These are phyloP conservation scores for Puccinia triticina DNA, from an alignment of 1,284 basidiomycete genomes.

Conservation along the genomic window DNA sequence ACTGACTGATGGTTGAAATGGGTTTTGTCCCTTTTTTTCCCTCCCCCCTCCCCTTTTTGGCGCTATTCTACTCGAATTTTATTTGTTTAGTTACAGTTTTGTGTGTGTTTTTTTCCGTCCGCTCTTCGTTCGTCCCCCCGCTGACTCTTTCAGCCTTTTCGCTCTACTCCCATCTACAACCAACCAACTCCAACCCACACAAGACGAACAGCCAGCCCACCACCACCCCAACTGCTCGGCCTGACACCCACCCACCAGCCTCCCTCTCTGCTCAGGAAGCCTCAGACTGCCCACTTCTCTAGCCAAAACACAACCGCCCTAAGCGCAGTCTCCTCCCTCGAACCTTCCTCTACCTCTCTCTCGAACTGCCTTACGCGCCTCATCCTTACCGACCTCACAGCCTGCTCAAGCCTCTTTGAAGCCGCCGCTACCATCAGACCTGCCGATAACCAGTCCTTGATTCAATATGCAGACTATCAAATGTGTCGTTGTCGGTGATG, in stretches of 20 bases:
- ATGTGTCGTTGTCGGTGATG: conserved; percentile 86
- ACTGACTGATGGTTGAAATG: too few species aligned
- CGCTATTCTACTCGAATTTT: too few species aligned
- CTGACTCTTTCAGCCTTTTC: neutral
- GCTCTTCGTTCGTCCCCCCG: neutral
- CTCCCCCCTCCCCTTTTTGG: conserved; percentile 47
- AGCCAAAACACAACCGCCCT: too few species aligned
- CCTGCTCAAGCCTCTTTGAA: neutral
- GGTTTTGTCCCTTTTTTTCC: conserved; percentile 51
- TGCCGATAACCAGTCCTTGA: neutral
- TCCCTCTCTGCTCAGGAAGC: neutral
- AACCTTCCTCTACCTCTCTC: neutral
- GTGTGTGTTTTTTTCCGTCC: conserved; percentile 38
- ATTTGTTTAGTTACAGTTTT: neutral
- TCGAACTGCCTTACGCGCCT: neutral
- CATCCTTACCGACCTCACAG: neutral
- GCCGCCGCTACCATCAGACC: neutral
- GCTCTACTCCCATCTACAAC: neutral
- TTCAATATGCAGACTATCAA: conserved; percentile 60
- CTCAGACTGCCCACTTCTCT: neutral
- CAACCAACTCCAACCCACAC: neutral
- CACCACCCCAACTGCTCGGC: neutral
- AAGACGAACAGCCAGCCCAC: neutral
- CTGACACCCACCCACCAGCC: neutral
- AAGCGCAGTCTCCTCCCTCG: neutral